phyloP scores from a whole-genome alignment of 2,329 filamentous ascomycete species.

The Colletotrichum tabaci region DNA sequence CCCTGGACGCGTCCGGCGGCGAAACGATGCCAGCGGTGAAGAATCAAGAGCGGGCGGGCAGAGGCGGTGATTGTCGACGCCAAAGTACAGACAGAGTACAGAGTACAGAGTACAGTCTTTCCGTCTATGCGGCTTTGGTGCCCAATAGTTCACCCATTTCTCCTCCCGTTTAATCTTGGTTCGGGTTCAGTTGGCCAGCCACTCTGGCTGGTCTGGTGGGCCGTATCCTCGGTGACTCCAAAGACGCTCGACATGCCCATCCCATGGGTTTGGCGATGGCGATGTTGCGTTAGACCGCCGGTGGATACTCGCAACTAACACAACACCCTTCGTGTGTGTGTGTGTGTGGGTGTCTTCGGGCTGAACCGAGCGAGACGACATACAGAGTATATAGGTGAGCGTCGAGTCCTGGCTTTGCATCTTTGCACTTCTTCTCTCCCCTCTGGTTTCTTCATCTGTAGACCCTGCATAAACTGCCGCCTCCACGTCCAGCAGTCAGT shows the following conservation, averaged over 20 bases:
- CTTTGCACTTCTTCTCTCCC: background rate
- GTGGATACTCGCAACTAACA: constrained; percentile 13
- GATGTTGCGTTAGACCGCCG: background rate
- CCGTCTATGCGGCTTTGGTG: constrained; percentile 32
- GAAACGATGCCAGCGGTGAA: constrained; percentile 35
- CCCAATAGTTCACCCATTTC: constrained; percentile 26
- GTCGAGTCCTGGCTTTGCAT: constrained; percentile 18
- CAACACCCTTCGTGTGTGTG: no score
- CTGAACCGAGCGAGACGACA: constrained; percentile 10
- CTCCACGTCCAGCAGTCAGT: constrained; percentile 5
- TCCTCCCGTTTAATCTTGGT: constrained; percentile 32
- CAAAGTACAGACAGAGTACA: no score
- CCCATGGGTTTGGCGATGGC: no score
- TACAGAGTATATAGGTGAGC: constrained; percentile 34
- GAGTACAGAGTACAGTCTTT: no score
- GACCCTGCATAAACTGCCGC: constrained; percentile 22
- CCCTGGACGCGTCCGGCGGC: constrained; percentile 37
- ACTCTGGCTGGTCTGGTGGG: constrained; percentile 16
- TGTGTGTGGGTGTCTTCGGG: background rate
- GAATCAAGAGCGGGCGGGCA: background rate
- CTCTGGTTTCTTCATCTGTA: constrained; percentile 31
- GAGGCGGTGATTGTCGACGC: background rate
- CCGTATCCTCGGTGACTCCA: constrained; percentile 35
- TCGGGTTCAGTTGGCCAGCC: constrained; percentile 35
- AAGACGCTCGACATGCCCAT: background rate